A percentile compares a stretch with the other conserved stretches of the same genome.
Conservation (phyloP, 768 basidiomycete species). For the Pilatotrama ljubarskyi region DNA sequence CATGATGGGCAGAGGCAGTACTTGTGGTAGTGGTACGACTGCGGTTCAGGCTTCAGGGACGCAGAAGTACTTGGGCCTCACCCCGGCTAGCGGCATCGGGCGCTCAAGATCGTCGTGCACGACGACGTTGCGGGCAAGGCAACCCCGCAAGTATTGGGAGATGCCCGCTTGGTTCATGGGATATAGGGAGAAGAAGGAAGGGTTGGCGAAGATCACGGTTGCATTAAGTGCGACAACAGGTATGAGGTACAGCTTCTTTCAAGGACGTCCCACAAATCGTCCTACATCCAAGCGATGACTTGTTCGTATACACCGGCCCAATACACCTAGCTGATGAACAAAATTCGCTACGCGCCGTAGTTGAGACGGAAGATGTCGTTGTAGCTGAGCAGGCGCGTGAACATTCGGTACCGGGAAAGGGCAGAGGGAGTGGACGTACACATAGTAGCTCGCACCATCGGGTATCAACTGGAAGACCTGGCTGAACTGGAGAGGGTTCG, state of each 20-base stretch:
- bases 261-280: slow-evolving; percentile 7
- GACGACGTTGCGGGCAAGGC: no score
- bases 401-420: not conserved
- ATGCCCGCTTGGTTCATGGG: not conserved
- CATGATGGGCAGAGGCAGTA: not conserved
- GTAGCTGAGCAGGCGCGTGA: slow-evolving; percentile 42
- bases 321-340: not conserved
- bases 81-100: no score
- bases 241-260: slow-evolving; percentile 25
- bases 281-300: slow-evolving; percentile 12
- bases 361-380: slow-evolving; percentile 96
- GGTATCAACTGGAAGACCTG: slow-evolving; percentile 92
- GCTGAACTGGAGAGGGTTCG: slow-evolving; percentile 83
- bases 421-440: slow-evolving; percentile 55
- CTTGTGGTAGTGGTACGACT: not conserved
- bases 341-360: slow-evolving; percentile 46
- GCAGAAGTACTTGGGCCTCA: no score
- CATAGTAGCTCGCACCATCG: slow-evolving; percentile 74
- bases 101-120: no score
- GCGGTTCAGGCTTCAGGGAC: no score
- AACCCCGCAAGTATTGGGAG: no score
- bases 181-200: not conserved
- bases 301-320: slow-evolving; percentile 1
- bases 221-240: slow-evolving; percentile 21
- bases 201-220: not conserved